Percentiles rank a stretch among this genome's conserved stretches.
Conservation (phyloP, 2,329 filamentous ascomycete species). For the Claviceps sp. region DNA sequence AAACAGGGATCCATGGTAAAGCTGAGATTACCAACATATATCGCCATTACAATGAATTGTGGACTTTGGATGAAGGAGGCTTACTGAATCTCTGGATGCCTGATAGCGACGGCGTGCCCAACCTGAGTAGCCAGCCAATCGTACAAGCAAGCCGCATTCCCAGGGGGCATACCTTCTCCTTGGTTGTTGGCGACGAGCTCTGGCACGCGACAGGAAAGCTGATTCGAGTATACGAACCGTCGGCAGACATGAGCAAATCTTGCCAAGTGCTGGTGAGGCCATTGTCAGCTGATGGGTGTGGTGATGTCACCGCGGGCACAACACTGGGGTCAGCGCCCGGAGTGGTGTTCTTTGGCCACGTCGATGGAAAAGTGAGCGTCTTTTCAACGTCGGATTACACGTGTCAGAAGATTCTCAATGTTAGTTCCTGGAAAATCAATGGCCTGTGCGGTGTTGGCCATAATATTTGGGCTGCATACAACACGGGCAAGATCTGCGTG, state of each 20-base stretch:
- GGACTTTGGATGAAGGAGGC: conserved; percentile 85
- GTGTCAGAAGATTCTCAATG: conserved; percentile 67
- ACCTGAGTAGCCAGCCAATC: conserved; percentile 54
- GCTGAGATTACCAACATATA: conserved; percentile 75
- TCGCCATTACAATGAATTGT: conserved; percentile 77
- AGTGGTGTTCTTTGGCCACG: conserved; percentile 79
- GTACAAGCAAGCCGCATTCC: conserved; percentile 63
- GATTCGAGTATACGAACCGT: conserved; percentile 70
- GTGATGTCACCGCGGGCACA: conserved; percentile 78
- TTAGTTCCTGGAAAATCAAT: conserved; percentile 94
- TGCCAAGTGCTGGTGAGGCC: conserved; percentile 66
- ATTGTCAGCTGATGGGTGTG: conserved; percentile 56
- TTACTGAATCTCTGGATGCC: conserved; percentile 79
- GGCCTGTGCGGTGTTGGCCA: conserved; percentile 68
- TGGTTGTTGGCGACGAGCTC: conserved; percentile 70
- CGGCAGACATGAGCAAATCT: conserved; percentile 49
- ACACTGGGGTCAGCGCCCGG: conserved; percentile 61
- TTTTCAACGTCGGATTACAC: conserved; percentile 68
- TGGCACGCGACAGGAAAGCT: conserved; percentile 87
- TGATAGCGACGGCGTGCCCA: conserved; percentile 58
- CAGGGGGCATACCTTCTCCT: conserved; percentile 74
- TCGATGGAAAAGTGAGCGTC: conserved; percentile 88
- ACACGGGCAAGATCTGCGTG: conserved; percentile 84
- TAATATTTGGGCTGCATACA: conserved; percentile 86
- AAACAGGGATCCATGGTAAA: conserved; percentile 60